phyloP scores from a whole-genome alignment of 805 yeast genomes.

The Metschnikowia lochheadii region DNA sequence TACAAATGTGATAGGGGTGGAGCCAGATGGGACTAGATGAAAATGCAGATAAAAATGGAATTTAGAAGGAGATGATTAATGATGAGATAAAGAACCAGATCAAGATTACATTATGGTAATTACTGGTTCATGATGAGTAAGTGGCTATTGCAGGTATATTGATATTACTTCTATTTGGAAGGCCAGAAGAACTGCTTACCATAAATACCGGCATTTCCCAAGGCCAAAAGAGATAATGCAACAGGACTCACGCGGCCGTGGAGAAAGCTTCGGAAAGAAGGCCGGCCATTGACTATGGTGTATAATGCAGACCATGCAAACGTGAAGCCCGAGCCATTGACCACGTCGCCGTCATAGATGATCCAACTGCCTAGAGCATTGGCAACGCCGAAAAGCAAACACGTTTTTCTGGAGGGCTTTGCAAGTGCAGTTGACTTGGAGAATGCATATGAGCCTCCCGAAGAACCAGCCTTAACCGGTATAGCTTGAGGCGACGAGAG shows the following conservation, averaged over 20 bases:
- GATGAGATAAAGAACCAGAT: too few relatives aligned
- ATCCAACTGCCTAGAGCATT: constrained; percentile 68
- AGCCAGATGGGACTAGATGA: too few relatives aligned
- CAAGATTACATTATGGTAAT: too few relatives aligned
- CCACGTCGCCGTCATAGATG: constrained; percentile 69
- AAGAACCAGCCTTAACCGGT: constrained; percentile 13
- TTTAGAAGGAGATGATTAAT: too few relatives aligned
- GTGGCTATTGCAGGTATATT: neutral
- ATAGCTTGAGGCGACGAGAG: constrained; percentile 12
- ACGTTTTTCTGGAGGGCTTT: constrained; percentile 38
- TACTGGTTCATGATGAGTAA: neutral
- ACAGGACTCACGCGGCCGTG: constrained; percentile 63
- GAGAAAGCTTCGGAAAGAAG: constrained; percentile 48
- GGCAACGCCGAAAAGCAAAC: constrained; percentile 58
- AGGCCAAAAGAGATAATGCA: constrained; percentile 52
- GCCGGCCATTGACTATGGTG: constrained; percentile 63
- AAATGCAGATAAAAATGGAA: too few relatives aligned
- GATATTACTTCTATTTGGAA: neutral
- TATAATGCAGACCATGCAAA: constrained; percentile 81
- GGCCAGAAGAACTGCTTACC: constrained; percentile 66
- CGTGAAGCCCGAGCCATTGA: constrained; percentile 76
- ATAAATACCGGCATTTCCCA: constrained; percentile 59
- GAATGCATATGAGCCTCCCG: constrained; percentile 21
- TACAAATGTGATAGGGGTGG: too few relatives aligned
- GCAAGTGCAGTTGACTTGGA: constrained; percentile 17